Percentiles rank a stretch among this genome's conserved stretches.
These are phyloP conservation scores for Brasilioporus rufonigricans DNA, from an alignment of 768 basidiomycete species.

Conservation along the genomic window DNA sequence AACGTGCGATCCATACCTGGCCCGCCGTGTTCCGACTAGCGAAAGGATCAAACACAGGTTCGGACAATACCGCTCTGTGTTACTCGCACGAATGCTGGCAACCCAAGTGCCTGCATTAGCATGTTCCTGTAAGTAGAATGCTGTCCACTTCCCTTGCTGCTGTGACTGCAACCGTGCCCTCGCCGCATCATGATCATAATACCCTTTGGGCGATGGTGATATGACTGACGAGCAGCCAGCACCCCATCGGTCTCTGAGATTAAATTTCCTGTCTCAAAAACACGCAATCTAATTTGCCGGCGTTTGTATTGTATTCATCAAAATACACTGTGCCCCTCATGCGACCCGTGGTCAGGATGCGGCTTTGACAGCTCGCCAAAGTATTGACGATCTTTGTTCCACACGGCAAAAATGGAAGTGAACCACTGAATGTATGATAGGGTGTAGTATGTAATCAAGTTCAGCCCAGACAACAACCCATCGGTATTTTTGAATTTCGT, in stretches of 20 bases:
- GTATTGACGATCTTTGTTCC: slow-evolving; percentile 19
- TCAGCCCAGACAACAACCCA: slow-evolving; percentile 2
- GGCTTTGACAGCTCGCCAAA: slow-evolving; percentile 13
- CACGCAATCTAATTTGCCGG: slow-evolving; percentile 20
- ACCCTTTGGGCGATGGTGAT: slow-evolving; percentile 7
- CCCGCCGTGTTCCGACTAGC: slow-evolving; percentile 15
- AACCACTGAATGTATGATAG: neutral
- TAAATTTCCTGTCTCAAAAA: slow-evolving; percentile 10
- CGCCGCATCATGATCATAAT: slow-evolving; percentile 16
- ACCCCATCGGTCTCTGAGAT: slow-evolving; percentile 17
- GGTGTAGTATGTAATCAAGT: slow-evolving; percentile 7
- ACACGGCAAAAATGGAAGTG: slow-evolving; percentile 26
- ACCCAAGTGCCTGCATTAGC: slow-evolving; percentile 13
- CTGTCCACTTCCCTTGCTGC: slow-evolving; percentile 15
- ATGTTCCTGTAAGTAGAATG: slow-evolving; percentile 16
- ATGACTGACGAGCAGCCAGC: neutral
- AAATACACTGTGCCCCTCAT: neutral
- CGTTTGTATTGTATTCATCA: slow-evolving; percentile 15
- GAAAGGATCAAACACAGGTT: slow-evolving; percentile 14
- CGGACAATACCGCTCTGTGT: slow-evolving; percentile 13
- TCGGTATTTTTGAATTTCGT: slow-evolving; percentile 14
- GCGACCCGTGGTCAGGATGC: slow-evolving; percentile 5
- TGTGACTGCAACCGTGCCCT: slow-evolving; percentile 10
- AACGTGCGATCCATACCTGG: slow-evolving; percentile 5
- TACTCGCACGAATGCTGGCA: slow-evolving; percentile 20